These are phyloP conservation scores for Phytophthora multivora DNA, from an alignment of 352 stramenopile species.

Conservation along the genomic window DNA sequence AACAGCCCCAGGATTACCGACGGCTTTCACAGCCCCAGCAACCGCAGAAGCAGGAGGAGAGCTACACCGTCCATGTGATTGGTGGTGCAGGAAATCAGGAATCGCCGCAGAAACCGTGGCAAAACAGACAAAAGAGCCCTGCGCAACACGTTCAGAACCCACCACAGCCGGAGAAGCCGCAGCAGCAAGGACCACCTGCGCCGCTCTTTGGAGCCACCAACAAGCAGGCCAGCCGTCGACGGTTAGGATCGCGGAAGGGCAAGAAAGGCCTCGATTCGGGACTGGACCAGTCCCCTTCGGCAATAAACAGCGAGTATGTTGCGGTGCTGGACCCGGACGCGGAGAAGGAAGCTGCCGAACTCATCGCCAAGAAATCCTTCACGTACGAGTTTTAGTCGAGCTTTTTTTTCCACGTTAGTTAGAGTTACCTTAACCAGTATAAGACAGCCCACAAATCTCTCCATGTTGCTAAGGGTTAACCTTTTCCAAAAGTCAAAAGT, in stretches of 20 bases:
- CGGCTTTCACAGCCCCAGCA: slow-evolving; percentile 1
- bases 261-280: slow-evolving; percentile 18
- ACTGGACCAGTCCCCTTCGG: slow-evolving; percentile 34
- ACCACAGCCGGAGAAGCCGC: slow-evolving; percentile 1
- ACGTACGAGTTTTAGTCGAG: slow-evolving; percentile 47
- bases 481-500: too few relatives aligned
- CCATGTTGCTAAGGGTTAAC: too few relatives aligned
- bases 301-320: slow-evolving; percentile 45
- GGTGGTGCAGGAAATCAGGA: slow-evolving; percentile 1
- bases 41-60: slow-evolving; percentile 22
- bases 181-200: slow-evolving; percentile 10
- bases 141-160: not conserved
- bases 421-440: slow-evolving; percentile 17
- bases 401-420: slow-evolving; percentile 2
- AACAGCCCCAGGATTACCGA: slow-evolving; percentile 4
- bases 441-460: too few relatives aligned
- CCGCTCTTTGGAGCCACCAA: slow-evolving; percentile 18
- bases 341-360: slow-evolving; percentile 28
- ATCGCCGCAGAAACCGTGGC: slow-evolving; percentile 5
- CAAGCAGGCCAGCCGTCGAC: slow-evolving; percentile 26
- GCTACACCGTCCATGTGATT: slow-evolving; percentile 33
- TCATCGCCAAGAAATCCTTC: slow-evolving; percentile 49
- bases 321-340: slow-evolving; percentile 35
- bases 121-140: slow-evolving; percentile 19
- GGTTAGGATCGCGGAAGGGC: slow-evolving; percentile 16